Conservation (phyloP, 2,329 filamentous ascomycete species). For the Gaeumannomyces tritici region DNA sequence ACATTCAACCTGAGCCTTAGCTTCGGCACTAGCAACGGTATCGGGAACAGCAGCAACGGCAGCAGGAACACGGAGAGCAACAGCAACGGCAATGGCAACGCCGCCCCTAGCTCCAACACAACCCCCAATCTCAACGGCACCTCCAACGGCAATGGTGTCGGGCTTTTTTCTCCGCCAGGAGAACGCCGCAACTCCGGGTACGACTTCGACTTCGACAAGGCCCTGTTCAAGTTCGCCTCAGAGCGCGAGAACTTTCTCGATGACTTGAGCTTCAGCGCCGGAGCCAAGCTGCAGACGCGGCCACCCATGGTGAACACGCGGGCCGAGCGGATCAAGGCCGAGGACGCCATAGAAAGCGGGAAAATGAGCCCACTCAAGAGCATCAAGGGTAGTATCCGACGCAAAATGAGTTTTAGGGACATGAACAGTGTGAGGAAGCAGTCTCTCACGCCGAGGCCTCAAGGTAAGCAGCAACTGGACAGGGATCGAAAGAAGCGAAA, state of each 20-base stretch:
- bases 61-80: slow-evolving; percentile 12
- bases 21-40: slow-evolving; percentile 17
- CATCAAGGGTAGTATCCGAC: slow-evolving; percentile 76
- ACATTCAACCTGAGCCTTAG: slow-evolving; percentile 9
- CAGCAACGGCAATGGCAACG: slow-evolving; percentile 13
- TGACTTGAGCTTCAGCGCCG: slow-evolving; percentile 81
- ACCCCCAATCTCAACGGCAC: slow-evolving; percentile 7
- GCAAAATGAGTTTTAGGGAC: slow-evolving; percentile 86
- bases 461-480: slow-evolving; percentile 43
- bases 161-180: not conserved
- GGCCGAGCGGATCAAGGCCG: slow-evolving; percentile 70
- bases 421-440: slow-evolving; percentile 93
- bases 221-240: slow-evolving; percentile 87
- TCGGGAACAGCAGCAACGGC: slow-evolving; percentile 7
- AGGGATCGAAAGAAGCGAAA: too few species aligned
- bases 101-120: slow-evolving; percentile 25
- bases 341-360: slow-evolving; percentile 49
- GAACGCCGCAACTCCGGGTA: not conserved
- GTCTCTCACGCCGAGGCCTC: slow-evolving; percentile 59
- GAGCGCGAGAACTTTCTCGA: slow-evolving; percentile 90
- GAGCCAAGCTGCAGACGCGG: slow-evolving; percentile 61
- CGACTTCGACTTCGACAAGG: slow-evolving; percentile 90
- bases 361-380: slow-evolving; percentile 45
- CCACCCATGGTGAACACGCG: slow-evolving; percentile 69
- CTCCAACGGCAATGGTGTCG: not conserved